Base-by-base conservation (phyloP, 495 filamentous ascomycete species). In the Aspergillus diversus region DNA sequence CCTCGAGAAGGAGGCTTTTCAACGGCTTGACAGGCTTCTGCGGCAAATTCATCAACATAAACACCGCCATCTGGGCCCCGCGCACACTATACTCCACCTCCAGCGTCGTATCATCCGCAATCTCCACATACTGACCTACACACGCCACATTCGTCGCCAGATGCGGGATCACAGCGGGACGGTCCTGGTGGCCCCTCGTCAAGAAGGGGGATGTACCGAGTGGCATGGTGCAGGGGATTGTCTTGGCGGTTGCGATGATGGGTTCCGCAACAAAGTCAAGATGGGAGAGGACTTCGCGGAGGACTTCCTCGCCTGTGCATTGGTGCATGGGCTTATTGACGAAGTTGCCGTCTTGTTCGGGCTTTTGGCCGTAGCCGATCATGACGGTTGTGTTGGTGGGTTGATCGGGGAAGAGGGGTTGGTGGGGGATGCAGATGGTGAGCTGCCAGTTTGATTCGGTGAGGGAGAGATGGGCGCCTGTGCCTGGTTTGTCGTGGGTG, bases 81-180 rank as follows among this genome's bases (percentile, higher is more conserved):
- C 77, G 65, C 13, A 81, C 74, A 65, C 72, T 75, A 64, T 81
- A 80, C 57, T 79, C 77, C 53, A 77, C 70, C n/a, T 66, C 77
- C 33, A 75, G 72, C 6, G 73, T 69, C 5, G 73, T 76, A 64
- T 80, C 75, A 17, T 68, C 69, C 33, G 69, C 63, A 16, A 79
- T 74, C 63, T 81, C 77, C 7, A 72, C 74, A 65, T 74, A 81
- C 63, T 81, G 79, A 3, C 79, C 79, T 21, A 81, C 39, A 4
- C 76, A 59, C 2, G 73, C 79, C 8, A 80, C 16, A 60, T 81
- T 81, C 33, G 65, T 71, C 5, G 59, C 69, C 5, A 59, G 62
- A 13, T 69, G 34, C 2, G 75, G 74, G 46, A 78, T 66, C 12
- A 81, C 71, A 5, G 63, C 42, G 43, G 79, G 77, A 0, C 79